Conservation (phyloP, 768 basidiomycete genomes). For the Naematelia aurantialba region DNA sequence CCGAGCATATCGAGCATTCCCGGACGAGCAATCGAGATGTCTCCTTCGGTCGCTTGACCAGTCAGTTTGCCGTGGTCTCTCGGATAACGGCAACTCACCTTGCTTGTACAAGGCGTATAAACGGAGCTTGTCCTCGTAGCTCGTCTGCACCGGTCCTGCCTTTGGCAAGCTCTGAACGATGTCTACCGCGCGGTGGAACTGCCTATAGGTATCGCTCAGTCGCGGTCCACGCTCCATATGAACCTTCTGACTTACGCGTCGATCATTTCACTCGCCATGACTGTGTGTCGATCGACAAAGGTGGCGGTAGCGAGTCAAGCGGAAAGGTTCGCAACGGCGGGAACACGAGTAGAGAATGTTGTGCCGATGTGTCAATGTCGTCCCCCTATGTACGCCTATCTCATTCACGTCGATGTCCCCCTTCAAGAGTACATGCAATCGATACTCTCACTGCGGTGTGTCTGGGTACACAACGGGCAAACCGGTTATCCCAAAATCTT, state of each 20-base stretch:
- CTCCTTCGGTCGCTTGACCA: conserved; percentile 74
- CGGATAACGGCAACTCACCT: conserved; percentile 56
- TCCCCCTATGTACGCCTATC: too few relatives aligned
- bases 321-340: too few relatives aligned
- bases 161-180: conserved; percentile 90
- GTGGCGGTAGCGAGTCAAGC: too few relatives aligned
- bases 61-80: neutral
- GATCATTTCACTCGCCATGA: conserved; percentile 6
- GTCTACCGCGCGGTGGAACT: conserved; percentile 90
- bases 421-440: too few relatives aligned
- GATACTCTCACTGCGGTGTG: too few relatives aligned
- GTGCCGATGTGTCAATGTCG: too few relatives aligned
- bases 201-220: conserved; percentile 47
- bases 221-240: neutral
- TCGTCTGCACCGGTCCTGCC: conserved; percentile 90
- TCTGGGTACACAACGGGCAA: too few relatives aligned
- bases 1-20: conserved; percentile 88
- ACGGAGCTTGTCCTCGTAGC: conserved; percentile 87
- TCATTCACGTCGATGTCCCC: too few relatives aligned
- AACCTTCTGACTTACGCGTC: conserved; percentile 21
- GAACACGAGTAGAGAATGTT: too few relatives aligned
- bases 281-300: conserved; percentile 1
- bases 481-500: neutral
- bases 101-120: conserved; percentile 98
- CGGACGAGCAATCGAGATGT: conserved; percentile 72